Conservation (phyloP, 768 basidiomycete genomes). For the Kockovaella imperatae region DNA sequence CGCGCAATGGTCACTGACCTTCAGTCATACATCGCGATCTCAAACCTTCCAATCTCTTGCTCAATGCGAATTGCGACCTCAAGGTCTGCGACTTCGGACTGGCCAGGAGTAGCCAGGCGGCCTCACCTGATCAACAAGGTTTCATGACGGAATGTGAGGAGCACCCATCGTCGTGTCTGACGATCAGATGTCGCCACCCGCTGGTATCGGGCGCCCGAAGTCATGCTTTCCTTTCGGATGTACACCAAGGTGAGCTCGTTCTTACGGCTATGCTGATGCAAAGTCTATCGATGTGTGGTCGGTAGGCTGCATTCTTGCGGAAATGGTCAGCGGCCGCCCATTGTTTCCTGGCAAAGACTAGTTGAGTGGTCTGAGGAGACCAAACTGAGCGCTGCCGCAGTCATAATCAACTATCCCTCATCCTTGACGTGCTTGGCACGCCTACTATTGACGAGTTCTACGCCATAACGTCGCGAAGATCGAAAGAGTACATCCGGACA, state of each 20-base stretch:
- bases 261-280: neutral
- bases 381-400: slow-evolving; percentile 46
- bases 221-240: slow-evolving; percentile 98
- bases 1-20: neutral
- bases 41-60: slow-evolving; percentile 47
- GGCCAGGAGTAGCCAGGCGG: slow-evolving; percentile 51
- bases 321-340: slow-evolving; percentile 95
- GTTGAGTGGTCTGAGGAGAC: slow-evolving; percentile 49
- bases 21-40: slow-evolving; percentile 54
- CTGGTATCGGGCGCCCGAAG: slow-evolving; percentile 98
- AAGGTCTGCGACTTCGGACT: slow-evolving; percentile 78
- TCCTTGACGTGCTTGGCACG: slow-evolving; percentile 93
- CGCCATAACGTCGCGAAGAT: slow-evolving; percentile 83
- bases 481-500: slow-evolving; percentile 89
- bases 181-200: slow-evolving; percentile 68
- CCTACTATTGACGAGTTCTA: slow-evolving; percentile 97
- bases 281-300: slow-evolving; percentile 47
- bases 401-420: slow-evolving; percentile 90
- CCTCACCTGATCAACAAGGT: slow-evolving; percentile 22
- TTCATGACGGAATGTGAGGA: slow-evolving; percentile 45
- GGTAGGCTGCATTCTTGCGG: slow-evolving; percentile 55
- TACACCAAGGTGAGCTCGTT: slow-evolving; percentile 67
- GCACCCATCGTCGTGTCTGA: neutral
- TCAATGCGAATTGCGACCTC: slow-evolving; percentile 48
- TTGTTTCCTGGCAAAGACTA: slow-evolving; percentile 86